These are phyloP conservation scores for Aspergillus ibericus DNA, from an alignment of 2,329 filamentous ascomycete genomes.

Conservation along the genomic window DNA sequence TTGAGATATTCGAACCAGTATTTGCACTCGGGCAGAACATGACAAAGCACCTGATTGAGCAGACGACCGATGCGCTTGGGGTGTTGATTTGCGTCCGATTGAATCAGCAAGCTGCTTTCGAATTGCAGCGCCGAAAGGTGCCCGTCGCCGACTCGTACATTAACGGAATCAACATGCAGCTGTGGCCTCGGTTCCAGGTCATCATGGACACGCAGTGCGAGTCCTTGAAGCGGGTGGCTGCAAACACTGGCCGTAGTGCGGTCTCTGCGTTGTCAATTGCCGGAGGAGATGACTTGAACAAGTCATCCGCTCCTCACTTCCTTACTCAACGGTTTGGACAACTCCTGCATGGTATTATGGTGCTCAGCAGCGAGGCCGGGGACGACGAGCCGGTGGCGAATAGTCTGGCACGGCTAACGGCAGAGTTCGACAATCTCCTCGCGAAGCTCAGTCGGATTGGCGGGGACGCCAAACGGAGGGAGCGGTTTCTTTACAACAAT, in stretches of 20 bases:
- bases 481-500: constrained; percentile 92
- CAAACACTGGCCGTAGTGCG: constrained; percentile 48
- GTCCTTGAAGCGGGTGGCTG: constrained; percentile 66
- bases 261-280: constrained; percentile 57
- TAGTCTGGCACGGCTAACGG: constrained; percentile 72
- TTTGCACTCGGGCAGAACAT: constrained; percentile 78
- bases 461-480: constrained; percentile 73
- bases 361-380: constrained; percentile 82
- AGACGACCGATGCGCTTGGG: constrained; percentile 80
- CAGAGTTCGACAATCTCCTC: constrained; percentile 81
- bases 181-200: constrained; percentile 93
- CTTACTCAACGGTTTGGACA: constrained; percentile 95
- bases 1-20: constrained; percentile 84
- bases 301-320: constrained; percentile 72
- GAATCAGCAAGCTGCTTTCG: constrained; percentile 92
- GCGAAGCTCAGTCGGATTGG: constrained; percentile 75
- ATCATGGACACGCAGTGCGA: constrained; percentile 93
- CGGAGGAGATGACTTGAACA: constrained; percentile 45
- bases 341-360: constrained; percentile 79
- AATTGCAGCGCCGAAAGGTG: constrained; percentile 85
- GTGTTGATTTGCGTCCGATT: constrained; percentile 87
- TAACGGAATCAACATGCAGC: constrained; percentile 90
- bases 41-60: constrained; percentile 72
- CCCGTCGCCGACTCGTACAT: constrained; percentile 88
- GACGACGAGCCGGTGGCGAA: constrained; percentile 90